Evolutionary conservation across 768 basidiomycete species (phyloP).

Genomic region (Tricholoma flavovirens): DNA sequence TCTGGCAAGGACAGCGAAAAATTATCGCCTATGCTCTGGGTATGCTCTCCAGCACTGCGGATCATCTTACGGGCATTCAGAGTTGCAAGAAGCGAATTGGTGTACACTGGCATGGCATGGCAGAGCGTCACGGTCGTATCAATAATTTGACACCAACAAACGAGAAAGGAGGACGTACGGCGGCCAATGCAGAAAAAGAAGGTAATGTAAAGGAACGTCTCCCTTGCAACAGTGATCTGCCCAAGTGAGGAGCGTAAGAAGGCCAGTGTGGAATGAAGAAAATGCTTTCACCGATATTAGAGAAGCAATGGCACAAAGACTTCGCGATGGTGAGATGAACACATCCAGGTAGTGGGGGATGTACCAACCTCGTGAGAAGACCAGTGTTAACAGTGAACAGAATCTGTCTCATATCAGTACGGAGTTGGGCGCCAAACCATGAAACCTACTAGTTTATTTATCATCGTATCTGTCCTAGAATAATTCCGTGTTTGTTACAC

Average conservation of each 20-base stretch:
- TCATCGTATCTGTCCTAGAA: slow-evolving; percentile 40
- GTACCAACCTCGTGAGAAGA: slow-evolving; percentile 27
- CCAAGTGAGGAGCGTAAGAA: slow-evolving; percentile 1
- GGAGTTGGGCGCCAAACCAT: background rate
- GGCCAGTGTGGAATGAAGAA: slow-evolving; percentile 1
- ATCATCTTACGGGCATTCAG: slow-evolving; percentile 51
- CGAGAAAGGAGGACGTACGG: slow-evolving; percentile 31
- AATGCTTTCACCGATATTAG: slow-evolving; percentile 27
- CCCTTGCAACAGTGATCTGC: slow-evolving; percentile 41
- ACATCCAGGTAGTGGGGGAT: background rate
- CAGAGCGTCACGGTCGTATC: background rate
- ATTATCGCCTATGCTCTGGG: slow-evolving; percentile 37
- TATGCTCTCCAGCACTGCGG: slow-evolving; percentile 31
- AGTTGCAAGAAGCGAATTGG: slow-evolving; percentile 56
- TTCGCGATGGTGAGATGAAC: too few species aligned
- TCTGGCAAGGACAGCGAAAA: slow-evolving; percentile 34
- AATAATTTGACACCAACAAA: background rate
- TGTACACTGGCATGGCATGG: slow-evolving; percentile 37
- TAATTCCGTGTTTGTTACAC: too few species aligned
- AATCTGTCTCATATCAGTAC: slow-evolving; percentile 23
- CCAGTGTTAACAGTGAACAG: slow-evolving; percentile 41
- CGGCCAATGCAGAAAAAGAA: slow-evolving; percentile 60
- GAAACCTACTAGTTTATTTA: slow-evolving; percentile 34
- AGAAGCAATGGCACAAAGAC: too few species aligned
- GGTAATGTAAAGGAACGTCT: slow-evolving; percentile 49